Percentiles rank a stretch among this genome's conserved stretches.
These are phyloP conservation scores for Trichoderma oligosporum DNA, from an alignment of 2,329 filamentous ascomycete species.

Conservation along the genomic window DNA sequence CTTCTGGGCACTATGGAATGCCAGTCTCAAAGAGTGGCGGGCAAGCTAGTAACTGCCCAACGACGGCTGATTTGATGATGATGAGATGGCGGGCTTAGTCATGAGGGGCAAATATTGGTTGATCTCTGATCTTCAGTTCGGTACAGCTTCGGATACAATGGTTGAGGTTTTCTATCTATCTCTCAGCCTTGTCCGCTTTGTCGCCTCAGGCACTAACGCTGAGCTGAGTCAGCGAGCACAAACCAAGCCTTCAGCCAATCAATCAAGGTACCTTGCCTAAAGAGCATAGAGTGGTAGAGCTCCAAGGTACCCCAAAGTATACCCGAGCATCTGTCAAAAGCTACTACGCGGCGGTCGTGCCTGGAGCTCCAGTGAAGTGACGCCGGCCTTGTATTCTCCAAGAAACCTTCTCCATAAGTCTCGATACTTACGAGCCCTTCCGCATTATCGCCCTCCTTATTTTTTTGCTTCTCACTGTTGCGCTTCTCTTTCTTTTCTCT, in stretches of 20 bases:
- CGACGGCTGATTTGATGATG: not conserved
- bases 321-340: too few relatives aligned
- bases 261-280: too few relatives aligned
- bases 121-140: not conserved
- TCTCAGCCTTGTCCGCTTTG: slow-evolving; percentile 5
- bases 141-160: not conserved
- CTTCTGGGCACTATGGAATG: not conserved
- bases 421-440: not conserved
- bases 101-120: slow-evolving; percentile 15
- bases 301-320: too few relatives aligned
- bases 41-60: slow-evolving; percentile 4
- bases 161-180: too few relatives aligned
- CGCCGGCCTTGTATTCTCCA: slow-evolving; percentile 16
- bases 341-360: slow-evolving; percentile 42
- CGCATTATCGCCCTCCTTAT: not conserved
- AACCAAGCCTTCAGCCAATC: slow-evolving; percentile 1
- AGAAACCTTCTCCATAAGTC: not conserved
- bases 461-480: not conserved
- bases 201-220: slow-evolving; percentile 27
- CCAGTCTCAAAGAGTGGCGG: not conserved
- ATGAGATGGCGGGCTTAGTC: slow-evolving; percentile 16
- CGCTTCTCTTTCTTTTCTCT: not conserved
- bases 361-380: slow-evolving; percentile 39
- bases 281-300: not conserved
- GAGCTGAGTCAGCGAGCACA: slow-evolving; percentile 13